phyloP scores from a whole-genome alignment of 805 yeast genomes.

The Yarrowia osloensis region DNA sequence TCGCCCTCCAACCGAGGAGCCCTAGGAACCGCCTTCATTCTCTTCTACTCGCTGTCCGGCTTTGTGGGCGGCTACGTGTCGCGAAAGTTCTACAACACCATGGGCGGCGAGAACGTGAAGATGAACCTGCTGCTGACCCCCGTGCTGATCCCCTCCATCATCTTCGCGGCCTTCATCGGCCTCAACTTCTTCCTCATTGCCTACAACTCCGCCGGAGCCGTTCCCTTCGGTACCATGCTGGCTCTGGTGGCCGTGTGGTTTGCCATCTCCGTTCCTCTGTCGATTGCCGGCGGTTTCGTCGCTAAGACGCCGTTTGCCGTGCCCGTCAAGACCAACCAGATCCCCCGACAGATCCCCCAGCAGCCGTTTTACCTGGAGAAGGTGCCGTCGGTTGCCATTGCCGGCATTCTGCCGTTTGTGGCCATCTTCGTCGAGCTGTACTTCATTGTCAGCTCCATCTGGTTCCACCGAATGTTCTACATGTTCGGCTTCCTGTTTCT shows the following conservation, averaged over 20 bases:
- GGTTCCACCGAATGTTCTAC: constrained; percentile 92
- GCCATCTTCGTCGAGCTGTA: constrained; percentile 93
- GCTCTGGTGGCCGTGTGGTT: constrained; percentile 86
- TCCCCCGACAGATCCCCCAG: constrained; percentile 91
- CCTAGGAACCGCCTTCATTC: constrained; percentile 83
- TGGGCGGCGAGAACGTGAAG: constrained; percentile 92
- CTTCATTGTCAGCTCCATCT: constrained; percentile 83
- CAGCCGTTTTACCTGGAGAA: constrained; percentile 84
- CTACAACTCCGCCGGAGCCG: constrained; percentile 87
- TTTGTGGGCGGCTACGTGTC: constrained; percentile 85
- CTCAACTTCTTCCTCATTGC: constrained; percentile 80
- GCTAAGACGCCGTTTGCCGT: constrained; percentile 60
- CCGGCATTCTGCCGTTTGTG: constrained; percentile 94
- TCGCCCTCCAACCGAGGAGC: constrained; percentile 97
- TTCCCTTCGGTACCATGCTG: constrained; percentile 86
- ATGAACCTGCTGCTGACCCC: constrained; percentile 82
- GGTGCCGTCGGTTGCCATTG: constrained; percentile 64
- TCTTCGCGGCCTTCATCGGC: constrained; percentile 63
- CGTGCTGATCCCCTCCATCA: constrained; percentile 74
- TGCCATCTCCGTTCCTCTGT: constrained; percentile 77
- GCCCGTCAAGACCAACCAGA: constrained; percentile 92
- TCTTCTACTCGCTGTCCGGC: constrained; percentile 79
- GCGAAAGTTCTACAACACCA: constrained; percentile 78
- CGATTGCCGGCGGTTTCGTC: constrained; percentile 77
- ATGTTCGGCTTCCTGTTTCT: constrained; percentile 97